Evolutionary conservation across 768 basidiomycete genomes (phyloP), one percentile per base, ranked within the genome.

Genomic region (Boletus tylopilopsis): DNA sequence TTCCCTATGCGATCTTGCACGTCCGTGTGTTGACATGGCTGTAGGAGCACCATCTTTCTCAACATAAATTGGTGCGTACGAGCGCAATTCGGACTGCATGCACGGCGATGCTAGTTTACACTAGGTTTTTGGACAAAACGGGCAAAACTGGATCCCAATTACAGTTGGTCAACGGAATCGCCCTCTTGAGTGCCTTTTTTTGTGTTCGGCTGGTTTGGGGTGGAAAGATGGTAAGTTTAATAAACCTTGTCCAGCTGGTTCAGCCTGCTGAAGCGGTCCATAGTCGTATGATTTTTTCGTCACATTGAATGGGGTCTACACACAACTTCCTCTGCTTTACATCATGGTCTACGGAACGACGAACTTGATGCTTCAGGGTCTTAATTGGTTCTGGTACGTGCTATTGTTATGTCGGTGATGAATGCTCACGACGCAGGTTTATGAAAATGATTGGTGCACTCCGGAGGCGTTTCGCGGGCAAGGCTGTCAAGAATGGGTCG

Each of bases 381-480:
- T 94, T 21, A 94, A 94, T 66, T 82, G 83, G 76, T 74, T 84
- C 58, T 92, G 90, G 89, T 90, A 40, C n/a, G 77, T 67, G n/a
- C 27, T 15, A 18, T 30, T 32, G 35, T 24, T 19, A 34, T 12
- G 23, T 11, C 30, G 45, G 15, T 40, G 12, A 19, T 42, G 30
- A 15, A n/a, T 6, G 42, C 10, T 42, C n/a, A 13, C 39, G 18
- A 27, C 16, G 19, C 29, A 64, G 88, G 88, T 84, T 90, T 67
- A 71, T 63, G 42, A 89, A 87, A 61, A 90, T 91, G 84, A 77
- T 90, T 44, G 53, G 61, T 27, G 79, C 86, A 4, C 64, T 90
- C 47, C 73, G 69, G 42, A 87, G 82, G 66, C 75, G 87, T 19
- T 88, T 90, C 63, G 47, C 62, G 13, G 45, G 48, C 43, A 68